Base-by-base conservation (phyloP, 2,329 filamentous ascomycete genomes). In the Fusarium xylarioides region DNA sequence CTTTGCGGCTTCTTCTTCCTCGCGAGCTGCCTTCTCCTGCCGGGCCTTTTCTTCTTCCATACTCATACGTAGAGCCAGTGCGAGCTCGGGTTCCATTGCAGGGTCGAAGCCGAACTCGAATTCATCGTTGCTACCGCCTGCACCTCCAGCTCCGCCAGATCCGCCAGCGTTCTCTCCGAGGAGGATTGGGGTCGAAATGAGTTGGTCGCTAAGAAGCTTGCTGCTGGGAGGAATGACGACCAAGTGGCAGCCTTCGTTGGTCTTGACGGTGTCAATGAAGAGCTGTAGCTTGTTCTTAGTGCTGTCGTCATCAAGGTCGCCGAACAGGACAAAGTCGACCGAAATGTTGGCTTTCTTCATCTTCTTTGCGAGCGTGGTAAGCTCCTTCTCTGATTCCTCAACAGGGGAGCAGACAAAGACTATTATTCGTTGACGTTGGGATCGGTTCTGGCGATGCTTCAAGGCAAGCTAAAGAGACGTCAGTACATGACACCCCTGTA, bases 291-390 rank as follows among this genome's bases (percentile, higher is more conserved):
- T 98, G 85, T 96, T 95, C 81, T 93, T 90, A 62, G 93, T 93
- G 71, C 92, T 94, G 75, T 97, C 94, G 77, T 95, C 93, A 75
- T 96, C 94, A 59, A 97, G 89, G 78, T 99, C 95, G 76, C 96
- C 96, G 79, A 99, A 99, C 52, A 95, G 91, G 70, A 99, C 90
- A 79, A 99, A 95, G 83, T 99, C 96, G 80, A 99, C 93, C 70
- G 92, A 93, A 68, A 97, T 93, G 80, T 93, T 95, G 83, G 92
- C 93, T 89, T 99, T 99, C 91, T 98, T 98, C 95, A 98, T 97
- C 86, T 96, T 97, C 87, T 96, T 97, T 49, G 96, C 95, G 35
- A 99, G 89, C 80, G 94, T 93, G 71, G 95, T 89, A 56, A 99
- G 90, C 60, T 92, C 91, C 85, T 96, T 96, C 83, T 98, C 93